Evolutionary conservation across 495 filamentous ascomycete species (phyloP), one percentile per base, ranked within the genome.

Genomic region (Trichoderma erinaceum): DNA sequence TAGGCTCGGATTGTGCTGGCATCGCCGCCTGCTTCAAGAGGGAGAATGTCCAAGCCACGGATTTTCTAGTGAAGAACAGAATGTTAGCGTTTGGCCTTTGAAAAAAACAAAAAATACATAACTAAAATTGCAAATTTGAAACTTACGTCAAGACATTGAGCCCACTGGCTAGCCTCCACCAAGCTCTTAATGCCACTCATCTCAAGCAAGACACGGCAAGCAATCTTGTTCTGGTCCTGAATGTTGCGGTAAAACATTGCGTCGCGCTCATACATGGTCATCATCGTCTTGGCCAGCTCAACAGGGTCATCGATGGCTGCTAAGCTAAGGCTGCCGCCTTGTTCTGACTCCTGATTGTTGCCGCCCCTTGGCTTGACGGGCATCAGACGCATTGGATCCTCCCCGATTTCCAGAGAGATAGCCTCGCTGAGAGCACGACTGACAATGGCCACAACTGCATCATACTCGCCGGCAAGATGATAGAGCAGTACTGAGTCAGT

Each of bases 401-500:
- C 86, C 63, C 92, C 92, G 63, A 97, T 81, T 67, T 96, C 91
- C 13, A 92, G 81, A 18, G 90, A 86, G 68, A 97, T 85, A 41
- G 91, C 89, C 74, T 97, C 92, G 27, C 93, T 93, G 35, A 98
- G 81, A n/a, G 92, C 88, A 38, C 92, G 88, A 76, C 94, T 97
- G 70, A 97, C 86, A 70, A 97, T 93, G 52, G 85, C 79, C 67
- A 97, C 86, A 50, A 97, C 96, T 68, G 85, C 90, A 71, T 98
- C 92, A 74, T 96, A 98, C 73, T 99, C 92, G 72, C 91, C 91
- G 0, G 94, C 93, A 44, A 99, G 84, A 76, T 98, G 93, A 74
- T 95, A 97, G 48, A 99, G 80, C 63, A 99, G 83, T 6, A 97
- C 94, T 1, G 96, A 93, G 76, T 99, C 95, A 8, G 92, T 92